These are phyloP conservation scores for Prunus kanzakura DNA, from an alignment of 306 rosid genomes.

Conservation along the genomic window DNA sequence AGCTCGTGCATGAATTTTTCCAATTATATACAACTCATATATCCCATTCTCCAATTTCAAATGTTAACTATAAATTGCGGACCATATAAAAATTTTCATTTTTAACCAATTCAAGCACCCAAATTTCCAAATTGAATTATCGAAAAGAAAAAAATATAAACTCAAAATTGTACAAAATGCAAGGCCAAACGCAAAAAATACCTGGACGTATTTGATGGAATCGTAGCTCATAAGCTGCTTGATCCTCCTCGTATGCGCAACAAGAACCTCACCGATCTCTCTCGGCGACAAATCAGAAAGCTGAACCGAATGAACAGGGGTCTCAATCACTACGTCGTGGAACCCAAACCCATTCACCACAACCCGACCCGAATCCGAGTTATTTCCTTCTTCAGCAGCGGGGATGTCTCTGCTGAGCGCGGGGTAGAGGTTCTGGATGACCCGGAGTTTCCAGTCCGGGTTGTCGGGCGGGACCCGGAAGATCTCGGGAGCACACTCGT, in stretches of 20 bases:
- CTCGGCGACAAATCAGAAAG: conserved; percentile 44
- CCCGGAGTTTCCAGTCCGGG: conserved; percentile 65
- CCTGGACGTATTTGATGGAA: conserved; percentile 73
- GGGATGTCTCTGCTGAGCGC: conserved; percentile 49
- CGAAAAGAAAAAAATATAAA: background rate
- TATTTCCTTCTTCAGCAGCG: background rate
- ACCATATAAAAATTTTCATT: too few relatives aligned
- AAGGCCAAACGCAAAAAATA: conserved; percentile 6
- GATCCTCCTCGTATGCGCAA: conserved; percentile 43
- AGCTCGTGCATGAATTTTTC: background rate
- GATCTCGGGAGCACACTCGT: conserved; percentile 79
- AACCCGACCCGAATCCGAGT: conserved; percentile 18
- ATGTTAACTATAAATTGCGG: background rate
- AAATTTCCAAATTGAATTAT: background rate
- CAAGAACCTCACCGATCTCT: conserved; percentile 41
- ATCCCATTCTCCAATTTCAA: background rate
- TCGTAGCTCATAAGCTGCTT: conserved; percentile 28
- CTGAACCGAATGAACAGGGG: conserved; percentile 63
- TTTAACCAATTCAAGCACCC: background rate
- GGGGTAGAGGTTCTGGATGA: conserved; percentile 77
- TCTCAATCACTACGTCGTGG: conserved; percentile 73
- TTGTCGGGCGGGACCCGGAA: conserved; percentile 55
- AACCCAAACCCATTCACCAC: conserved; percentile 56
- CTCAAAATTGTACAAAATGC: background rate
- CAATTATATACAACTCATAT: background rate